Base-by-base conservation (phyloP, 208 protist genomes). In the Leishmania martiniquensis region DNA sequence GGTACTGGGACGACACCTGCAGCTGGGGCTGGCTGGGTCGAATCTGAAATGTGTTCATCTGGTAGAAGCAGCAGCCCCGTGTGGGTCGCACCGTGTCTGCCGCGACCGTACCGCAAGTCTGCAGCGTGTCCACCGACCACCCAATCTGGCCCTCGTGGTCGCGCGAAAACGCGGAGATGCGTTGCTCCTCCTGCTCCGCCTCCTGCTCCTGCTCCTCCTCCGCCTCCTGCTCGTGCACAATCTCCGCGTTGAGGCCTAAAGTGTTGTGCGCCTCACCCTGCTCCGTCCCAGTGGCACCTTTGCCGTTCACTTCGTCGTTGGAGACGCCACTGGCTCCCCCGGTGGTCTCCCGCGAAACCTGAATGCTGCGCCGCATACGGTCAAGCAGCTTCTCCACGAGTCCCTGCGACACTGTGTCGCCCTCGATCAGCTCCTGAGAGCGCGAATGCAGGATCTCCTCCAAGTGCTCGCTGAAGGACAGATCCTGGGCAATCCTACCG, bases 141-240 rank as follows among this genome's bases (percentile, higher is more conserved):
- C 94, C 92, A 37, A 96, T 93, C 59, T 94, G 93, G 54, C 75
- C 84, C 82, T 98, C 95, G 69, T 98, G 90, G 72, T 97, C 93
- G 66, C 95, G 93, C 2, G 88, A 92, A 73, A 88, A 96, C 47
- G 86, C 91, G 34, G 85, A 85, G 55, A 95, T 76, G 63, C 86
- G 88, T 76, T 95, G 91, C 78, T 93, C 88, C 75, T 94, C 89
- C 83, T 94, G 86, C 76, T 96, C 89, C 34, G 87, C 87, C 87
- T 96, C 89, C 80, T 96, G 89, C 83, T 96, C 89, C 84, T 94
- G 87, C 78, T 96, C 91, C 86, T 93, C 85, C 84, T 97, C 93
- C 25, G 87, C 87, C 79, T 96, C 93, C 80, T 96, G 90, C 81
- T 97, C 93, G 79, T 97, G 91, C 6, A 97, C 93, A 42, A 97